Conservation (phyloP, 441 rosid genomes). For the Erodium trifolium region DNA sequence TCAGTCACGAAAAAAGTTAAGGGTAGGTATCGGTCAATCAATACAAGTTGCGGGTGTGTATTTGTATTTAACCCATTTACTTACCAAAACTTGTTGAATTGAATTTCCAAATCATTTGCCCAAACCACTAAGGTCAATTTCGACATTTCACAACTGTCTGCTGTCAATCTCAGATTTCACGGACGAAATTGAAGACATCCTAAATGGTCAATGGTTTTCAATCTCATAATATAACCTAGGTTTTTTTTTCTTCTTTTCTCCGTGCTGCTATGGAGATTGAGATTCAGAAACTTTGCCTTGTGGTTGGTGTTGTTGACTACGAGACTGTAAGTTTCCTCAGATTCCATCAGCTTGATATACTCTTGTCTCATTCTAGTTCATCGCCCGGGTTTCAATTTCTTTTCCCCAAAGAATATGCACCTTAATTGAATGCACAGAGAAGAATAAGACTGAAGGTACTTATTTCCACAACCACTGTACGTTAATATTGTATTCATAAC, state of each 20-base stretch:
- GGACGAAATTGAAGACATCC: not conserved
- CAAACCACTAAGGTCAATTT: not conserved
- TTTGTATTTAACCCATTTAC: too few relatives aligned
- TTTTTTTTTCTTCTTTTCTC: not conserved
- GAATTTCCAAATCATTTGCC: not conserved
- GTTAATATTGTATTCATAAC: too few relatives aligned
- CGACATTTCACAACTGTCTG: not conserved
- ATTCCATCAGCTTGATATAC: not conserved
- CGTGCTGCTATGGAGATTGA: not conserved
- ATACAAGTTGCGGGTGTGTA: too few relatives aligned
- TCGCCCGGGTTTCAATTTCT: not conserved
- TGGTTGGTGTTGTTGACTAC: conserved; percentile 1
- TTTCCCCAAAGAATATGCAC: not conserved
- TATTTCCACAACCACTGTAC: too few relatives aligned
- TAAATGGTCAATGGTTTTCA: not conserved
- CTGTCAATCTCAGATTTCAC: not conserved
- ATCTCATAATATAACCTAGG: not conserved
- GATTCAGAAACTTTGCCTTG: not conserved
- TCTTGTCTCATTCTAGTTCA: not conserved
- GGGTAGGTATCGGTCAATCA: too few relatives aligned
- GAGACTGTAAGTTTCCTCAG: not conserved
- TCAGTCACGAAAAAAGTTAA: too few relatives aligned
- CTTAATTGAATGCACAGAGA: not conserved
- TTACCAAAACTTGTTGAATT: too few relatives aligned
- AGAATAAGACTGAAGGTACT: not conserved